Percentiles rank a stretch among this genome's conserved stretches.
Evolutionary conservation across 2,329 filamentous ascomycete genomes (phyloP).

Genomic region (Exophiala spinifera): DNA sequence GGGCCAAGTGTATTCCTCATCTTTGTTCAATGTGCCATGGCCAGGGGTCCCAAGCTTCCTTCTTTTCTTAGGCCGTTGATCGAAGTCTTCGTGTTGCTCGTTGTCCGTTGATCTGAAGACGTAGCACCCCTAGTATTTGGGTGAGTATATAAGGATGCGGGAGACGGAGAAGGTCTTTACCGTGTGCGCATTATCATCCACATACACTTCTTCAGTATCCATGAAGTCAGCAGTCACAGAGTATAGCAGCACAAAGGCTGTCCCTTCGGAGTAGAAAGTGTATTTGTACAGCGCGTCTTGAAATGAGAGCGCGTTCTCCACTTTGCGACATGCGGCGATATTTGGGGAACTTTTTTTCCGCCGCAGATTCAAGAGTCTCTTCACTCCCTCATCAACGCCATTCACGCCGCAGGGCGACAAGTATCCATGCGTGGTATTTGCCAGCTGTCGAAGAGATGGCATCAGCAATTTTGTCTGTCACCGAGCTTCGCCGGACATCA

Average conservation of each 20-base stretch:
- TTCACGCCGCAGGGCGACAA: too few species aligned
- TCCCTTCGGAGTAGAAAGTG: background rate
- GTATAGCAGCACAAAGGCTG: background rate
- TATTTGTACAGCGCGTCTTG: slow-evolving; percentile 2
- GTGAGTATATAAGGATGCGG: background rate
- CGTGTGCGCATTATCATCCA: slow-evolving; percentile 17
- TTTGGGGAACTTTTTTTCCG: slow-evolving; percentile 3
- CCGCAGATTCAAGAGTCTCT: background rate
- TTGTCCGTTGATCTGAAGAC: slow-evolving; percentile 21
- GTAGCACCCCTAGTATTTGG: slow-evolving; percentile 24
- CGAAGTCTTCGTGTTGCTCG: slow-evolving; percentile 17
- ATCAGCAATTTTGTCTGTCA: slow-evolving; percentile 30
- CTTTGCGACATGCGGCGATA: background rate
- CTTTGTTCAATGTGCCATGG: slow-evolving; percentile 10
- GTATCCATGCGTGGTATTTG: slow-evolving; percentile 28
- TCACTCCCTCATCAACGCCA: too few species aligned
- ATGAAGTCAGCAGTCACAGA: background rate
- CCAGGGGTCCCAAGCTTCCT: slow-evolving; percentile 51
- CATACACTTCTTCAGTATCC: slow-evolving; percentile 3
- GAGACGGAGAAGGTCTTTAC: slow-evolving; percentile 2
- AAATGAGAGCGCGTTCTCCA: slow-evolving; percentile 4
- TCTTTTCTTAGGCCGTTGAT: slow-evolving; percentile 54
- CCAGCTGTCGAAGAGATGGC: slow-evolving; percentile 30
- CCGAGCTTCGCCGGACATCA: slow-evolving; percentile 27
- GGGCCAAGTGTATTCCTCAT: slow-evolving; percentile 33